Percentiles rank a stretch among this genome's conserved stretches.
phyloP scores from a whole-genome alignment of 768 basidiomycete genomes.

The Suillus paluster region DNA sequence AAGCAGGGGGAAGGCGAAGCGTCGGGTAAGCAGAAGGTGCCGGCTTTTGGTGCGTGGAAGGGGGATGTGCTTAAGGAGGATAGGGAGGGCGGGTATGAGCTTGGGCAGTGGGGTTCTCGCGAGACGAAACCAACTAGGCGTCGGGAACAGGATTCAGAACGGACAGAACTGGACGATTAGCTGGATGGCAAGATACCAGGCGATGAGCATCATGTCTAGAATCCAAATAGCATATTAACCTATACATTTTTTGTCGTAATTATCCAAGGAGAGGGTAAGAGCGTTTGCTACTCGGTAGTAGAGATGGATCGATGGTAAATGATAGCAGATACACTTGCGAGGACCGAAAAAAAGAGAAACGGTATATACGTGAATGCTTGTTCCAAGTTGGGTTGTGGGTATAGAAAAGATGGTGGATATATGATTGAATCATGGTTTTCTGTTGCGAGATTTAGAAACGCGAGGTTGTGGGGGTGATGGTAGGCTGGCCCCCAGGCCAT shows the following conservation, averaged over 20 bases:
- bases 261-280: background rate
- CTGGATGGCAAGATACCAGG: background rate
- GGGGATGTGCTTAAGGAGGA: slow-evolving; percentile 30
- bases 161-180: background rate
- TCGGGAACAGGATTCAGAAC: background rate
- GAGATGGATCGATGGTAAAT: slow-evolving; percentile 1
- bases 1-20: slow-evolving; percentile 19
- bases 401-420: slow-evolving; percentile 7
- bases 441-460: slow-evolving; percentile 58
- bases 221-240: slow-evolving; percentile 5
- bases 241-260: slow-evolving; percentile 6
- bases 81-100: slow-evolving; percentile 49
- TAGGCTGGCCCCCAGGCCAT: slow-evolving; percentile 76
- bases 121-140: background rate
- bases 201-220: background rate
- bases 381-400: slow-evolving; percentile 3
- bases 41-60: slow-evolving; percentile 46
- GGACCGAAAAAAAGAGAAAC: background rate
- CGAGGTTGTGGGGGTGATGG: slow-evolving; percentile 48
- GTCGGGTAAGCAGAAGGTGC: slow-evolving; percentile 32
- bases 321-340: slow-evolving; percentile 5
- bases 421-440: slow-evolving; percentile 34
- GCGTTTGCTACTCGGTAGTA: background rate
- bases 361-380: slow-evolving; percentile 3
- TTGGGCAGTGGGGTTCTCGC: slow-evolving; percentile 48